Evolutionary conservation across 1,284 basidiomycete species (phyloP).

Genomic region (Cystobasidiaceae sp.): DNA sequence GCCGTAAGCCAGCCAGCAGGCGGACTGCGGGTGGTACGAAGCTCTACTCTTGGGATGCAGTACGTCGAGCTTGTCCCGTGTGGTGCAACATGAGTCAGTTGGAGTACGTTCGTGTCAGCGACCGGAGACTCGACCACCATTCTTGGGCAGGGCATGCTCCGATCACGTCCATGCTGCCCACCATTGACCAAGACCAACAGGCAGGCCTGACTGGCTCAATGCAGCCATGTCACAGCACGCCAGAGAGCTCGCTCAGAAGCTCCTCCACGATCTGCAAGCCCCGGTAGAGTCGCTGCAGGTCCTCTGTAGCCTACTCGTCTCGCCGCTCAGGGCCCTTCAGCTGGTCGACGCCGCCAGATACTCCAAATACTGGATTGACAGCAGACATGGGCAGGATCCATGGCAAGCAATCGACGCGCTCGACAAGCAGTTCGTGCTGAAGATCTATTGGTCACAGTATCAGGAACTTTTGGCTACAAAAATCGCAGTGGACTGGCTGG

Average conservation of each 20-base stretch:
- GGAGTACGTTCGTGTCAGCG: no score
- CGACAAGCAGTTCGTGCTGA: background rate
- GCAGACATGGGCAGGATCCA: background rate
- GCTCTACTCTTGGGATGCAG: no score
- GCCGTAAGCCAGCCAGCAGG: no score
- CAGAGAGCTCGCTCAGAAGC: background rate
- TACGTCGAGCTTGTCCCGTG: no score
- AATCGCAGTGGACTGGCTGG: conserved; percentile 14
- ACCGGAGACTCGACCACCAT: no score
- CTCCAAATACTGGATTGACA: background rate
- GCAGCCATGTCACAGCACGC: conserved; percentile 9
- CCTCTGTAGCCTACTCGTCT: background rate
- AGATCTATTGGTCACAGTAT: background rate
- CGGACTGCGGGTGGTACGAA: no score
- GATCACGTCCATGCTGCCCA: no score
- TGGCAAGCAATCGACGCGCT: background rate
- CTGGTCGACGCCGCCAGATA: background rate
- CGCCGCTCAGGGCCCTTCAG: background rate
- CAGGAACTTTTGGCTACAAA: conserved; percentile 8
- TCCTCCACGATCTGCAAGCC: background rate
- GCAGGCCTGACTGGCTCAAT: background rate
- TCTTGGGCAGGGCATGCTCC: no score
- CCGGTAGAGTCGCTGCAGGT: background rate
- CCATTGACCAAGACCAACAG: background rate
- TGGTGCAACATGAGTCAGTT: no score